Conservation (phyloP, 345 rosid species). For the Eucalyptus cloeziana region DNA sequence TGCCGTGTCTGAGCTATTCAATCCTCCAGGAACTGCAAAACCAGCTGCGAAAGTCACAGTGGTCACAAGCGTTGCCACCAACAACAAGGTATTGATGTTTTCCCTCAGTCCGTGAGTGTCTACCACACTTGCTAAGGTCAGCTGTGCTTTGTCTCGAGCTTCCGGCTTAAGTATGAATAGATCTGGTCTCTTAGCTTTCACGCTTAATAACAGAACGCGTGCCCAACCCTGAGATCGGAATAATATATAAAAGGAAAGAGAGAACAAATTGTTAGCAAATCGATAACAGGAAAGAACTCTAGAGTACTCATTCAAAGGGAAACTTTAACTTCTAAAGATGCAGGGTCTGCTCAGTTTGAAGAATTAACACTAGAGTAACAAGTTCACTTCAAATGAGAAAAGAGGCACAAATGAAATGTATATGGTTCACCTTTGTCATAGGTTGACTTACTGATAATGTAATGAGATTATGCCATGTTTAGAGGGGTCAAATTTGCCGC, state of each 20-base stretch:
- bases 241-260: not conserved
- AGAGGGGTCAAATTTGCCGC: not conserved
- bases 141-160: not conserved
- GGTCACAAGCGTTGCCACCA: not conserved
- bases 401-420: not conserved
- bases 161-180: accelerated
- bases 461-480: too few species aligned
- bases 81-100: not conserved
- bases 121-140: accelerated
- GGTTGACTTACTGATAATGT: too few species aligned
- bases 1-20: not conserved
- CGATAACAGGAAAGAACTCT: not conserved
- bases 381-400: not conserved
- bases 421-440: too few species aligned
- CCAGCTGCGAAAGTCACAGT: not conserved
- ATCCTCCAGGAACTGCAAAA: not conserved
- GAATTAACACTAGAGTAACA: not conserved
- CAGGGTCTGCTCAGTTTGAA: not conserved
- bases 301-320: not conserved
- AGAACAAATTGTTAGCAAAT: not conserved
- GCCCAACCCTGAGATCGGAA: not conserved
- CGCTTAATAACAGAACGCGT: not conserved
- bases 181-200: not conserved
- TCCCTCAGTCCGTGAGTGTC: accelerated
- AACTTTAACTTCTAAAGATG: not conserved